Evolutionary conservation across 192 early-diverging fungal genomes (phyloP), one percentile per base, ranked within the genome.

Genomic region (Umbelopsis ramanniana): DNA sequence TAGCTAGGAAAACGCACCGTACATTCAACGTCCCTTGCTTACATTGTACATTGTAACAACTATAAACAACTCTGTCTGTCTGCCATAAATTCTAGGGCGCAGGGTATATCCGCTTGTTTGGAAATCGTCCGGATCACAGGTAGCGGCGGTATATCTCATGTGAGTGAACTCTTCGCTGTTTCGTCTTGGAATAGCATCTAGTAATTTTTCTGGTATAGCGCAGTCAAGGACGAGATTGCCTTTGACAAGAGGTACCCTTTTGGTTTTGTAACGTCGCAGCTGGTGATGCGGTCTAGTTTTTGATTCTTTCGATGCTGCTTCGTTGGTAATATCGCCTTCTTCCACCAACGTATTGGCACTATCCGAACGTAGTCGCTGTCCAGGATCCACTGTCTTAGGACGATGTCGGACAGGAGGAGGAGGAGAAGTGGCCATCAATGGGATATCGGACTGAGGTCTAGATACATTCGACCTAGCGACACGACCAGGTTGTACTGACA

Each of bases 11-110:
- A 53, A 71, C 75, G 63, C 6, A 53, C 23, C 17, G 24, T n/a
- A 26, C 24, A 72, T 45, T 29, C 24, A 60, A 38, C 3, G 29
- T 10, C 26, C 9, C 19, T 71, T 43, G 33, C 73, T 79, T 80
- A 84, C 85, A 53, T 89, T 89, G 74, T 86, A 91, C 93, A 94
- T 94, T 47, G 93, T 94, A 4, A 89, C 69, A 47, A 94, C 91
- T 45, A 93, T 85, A 38, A 91, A 89, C 11, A 94, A 66, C 69
- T 89, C 88, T 10, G 86, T 91, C 52, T 87, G 68, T 37, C 90
- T 67, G 53, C 87, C 81, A 68, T 79, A 78, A 35, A 83, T 69
- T n/a, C 82, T 75, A 22, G 82, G 89, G 3, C 91, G 79, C 9
- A 94, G 77, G 35, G 80, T 84, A 79, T 92, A 94, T 22, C 81